Evolutionary conservation across 2,329 filamentous ascomycete genomes (phyloP), one percentile per base, ranked within the genome.

Genomic region (Bipolaris zeicola): DNA sequence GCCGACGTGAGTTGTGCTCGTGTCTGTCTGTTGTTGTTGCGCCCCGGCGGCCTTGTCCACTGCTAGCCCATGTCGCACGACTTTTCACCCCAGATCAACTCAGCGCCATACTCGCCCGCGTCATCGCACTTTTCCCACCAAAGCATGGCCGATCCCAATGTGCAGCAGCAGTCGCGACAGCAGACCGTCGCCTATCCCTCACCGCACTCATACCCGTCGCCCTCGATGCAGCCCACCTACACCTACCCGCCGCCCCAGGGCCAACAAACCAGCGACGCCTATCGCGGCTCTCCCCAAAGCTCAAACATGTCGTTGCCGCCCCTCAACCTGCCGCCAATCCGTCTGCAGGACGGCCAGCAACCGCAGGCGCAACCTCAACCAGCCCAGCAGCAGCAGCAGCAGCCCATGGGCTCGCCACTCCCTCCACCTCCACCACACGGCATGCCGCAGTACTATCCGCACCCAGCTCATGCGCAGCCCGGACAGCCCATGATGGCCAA

Each of bases 371-470:
- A 67, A 52, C 69, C 64, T 26, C 69, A 63, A 44, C 66, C 67
- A 45, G 71, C 57, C 56, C 74, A 62, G 65, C 75, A 74, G 24
- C 24, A 26, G 24, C 24, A 26, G 24, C 24, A 4, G 22, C 22
- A 3, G 61, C 75, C 77, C 58, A 83, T 84, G 73, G 80, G 79
- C 59, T 84, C 84, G 33, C 80, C 82, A 13, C 75, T 84, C 61
- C 82, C 82, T 41, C 82, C 83, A 52, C 79, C 82, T 16, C 16
- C 16, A 14, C 82, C 81, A 72, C 77, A 79, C 51, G 79, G 79
- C 46, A 83, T 84, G 77, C 69, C 65, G 58, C 74, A 73, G 62
- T 84, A 85, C 71, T 86, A 86, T 64, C 79, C 81, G 13, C 74
- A 72, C 50, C 72, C 71, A 48, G 65, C 54, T n/a, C 73, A 74